Conservation (phyloP, 2,329 filamentous ascomycete species). For the Diplodia sapinea region DNA sequence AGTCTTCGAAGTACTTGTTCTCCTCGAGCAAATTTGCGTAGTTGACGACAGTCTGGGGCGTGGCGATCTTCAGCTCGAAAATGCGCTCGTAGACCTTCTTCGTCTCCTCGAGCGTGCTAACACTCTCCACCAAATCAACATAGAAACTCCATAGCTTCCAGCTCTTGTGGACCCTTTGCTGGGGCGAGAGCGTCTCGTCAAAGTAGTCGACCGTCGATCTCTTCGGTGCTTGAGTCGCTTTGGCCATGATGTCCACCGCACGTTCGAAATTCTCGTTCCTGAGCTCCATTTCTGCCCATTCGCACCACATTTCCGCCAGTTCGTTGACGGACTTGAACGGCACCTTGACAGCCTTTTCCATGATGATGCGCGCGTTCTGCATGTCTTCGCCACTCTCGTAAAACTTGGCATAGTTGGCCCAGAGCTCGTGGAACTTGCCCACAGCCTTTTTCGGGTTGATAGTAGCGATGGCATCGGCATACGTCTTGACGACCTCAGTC, state of each 20-base stretch:
- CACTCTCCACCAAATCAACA: constrained; percentile 94
- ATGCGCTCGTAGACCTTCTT: constrained; percentile 95
- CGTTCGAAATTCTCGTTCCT: constrained; percentile 95
- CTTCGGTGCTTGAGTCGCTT: constrained; percentile 95
- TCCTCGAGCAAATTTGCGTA: constrained; percentile 96
- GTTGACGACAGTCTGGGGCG: constrained; percentile 97
- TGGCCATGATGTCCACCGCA: constrained; percentile 94
- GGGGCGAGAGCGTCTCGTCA: constrained; percentile 89
- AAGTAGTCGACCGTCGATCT: constrained; percentile 99
- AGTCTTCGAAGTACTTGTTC: constrained; percentile 93
- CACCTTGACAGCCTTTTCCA: constrained; percentile 98
- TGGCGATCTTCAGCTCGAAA: constrained; percentile 96
- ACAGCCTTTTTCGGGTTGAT: constrained; percentile 94
- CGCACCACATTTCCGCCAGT: constrained; percentile 97
- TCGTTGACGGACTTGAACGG: constrained; percentile 98
- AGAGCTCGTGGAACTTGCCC: constrained; percentile 91
- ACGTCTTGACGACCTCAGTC: constrained; percentile 88
- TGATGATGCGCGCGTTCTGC: constrained; percentile 83
- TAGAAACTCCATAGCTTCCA: constrained; percentile 99
- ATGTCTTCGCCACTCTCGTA: constrained; percentile 90
- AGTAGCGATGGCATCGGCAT: constrained; percentile 89
- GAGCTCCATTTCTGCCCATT: constrained; percentile 98
- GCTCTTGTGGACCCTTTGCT: constrained; percentile 97
- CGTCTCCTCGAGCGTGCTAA: constrained; percentile 88
- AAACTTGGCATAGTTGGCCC: constrained; percentile 96